Conservation (phyloP, 164 flowering plant genomes). For the Magnolia sinica region DNA sequence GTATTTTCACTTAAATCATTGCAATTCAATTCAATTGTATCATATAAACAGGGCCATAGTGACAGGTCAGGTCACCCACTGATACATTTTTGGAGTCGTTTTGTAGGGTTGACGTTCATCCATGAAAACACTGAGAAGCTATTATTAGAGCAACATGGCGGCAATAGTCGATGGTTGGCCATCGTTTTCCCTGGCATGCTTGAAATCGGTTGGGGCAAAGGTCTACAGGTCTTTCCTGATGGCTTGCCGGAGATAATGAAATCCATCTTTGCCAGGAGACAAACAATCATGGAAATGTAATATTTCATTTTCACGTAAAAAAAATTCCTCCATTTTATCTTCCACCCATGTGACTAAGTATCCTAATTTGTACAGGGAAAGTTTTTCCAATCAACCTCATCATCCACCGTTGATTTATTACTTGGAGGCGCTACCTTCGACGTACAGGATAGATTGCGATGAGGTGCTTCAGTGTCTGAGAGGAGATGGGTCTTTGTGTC, state of each 20-base stretch:
- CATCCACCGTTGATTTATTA: slow-evolving; percentile 25
- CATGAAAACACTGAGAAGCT: slow-evolving; percentile 1
- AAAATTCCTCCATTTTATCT: neutral
- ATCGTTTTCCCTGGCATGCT: slow-evolving; percentile 4
- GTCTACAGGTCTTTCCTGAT: neutral
- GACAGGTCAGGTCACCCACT: too few relatives aligned
- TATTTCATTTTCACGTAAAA: neutral
- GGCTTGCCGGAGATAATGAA: neutral
- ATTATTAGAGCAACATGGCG: neutral
- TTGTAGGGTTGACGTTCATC: neutral
- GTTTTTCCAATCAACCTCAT: slow-evolving; percentile 5
- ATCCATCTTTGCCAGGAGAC: neutral
- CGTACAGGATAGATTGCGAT: slow-evolving; percentile 7
- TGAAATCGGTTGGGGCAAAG: neutral
- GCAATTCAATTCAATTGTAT: too few relatives aligned
- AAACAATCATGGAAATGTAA: neutral
- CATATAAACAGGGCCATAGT: too few relatives aligned
- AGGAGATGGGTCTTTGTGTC: slow-evolving; percentile 38
- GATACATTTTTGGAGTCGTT: too few relatives aligned
- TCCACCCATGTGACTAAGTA: too few relatives aligned
- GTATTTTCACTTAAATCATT: too few relatives aligned
- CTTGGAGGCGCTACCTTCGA: slow-evolving; percentile 33
- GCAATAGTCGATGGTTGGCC: neutral
- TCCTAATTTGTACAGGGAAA: slow-evolving; percentile 21
- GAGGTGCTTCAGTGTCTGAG: slow-evolving; percentile 18